Percentiles rank a stretch among this genome's conserved stretches.
Conservation (phyloP, 306 rosid genomes). For the Dalbergia cochinchinensis region DNA sequence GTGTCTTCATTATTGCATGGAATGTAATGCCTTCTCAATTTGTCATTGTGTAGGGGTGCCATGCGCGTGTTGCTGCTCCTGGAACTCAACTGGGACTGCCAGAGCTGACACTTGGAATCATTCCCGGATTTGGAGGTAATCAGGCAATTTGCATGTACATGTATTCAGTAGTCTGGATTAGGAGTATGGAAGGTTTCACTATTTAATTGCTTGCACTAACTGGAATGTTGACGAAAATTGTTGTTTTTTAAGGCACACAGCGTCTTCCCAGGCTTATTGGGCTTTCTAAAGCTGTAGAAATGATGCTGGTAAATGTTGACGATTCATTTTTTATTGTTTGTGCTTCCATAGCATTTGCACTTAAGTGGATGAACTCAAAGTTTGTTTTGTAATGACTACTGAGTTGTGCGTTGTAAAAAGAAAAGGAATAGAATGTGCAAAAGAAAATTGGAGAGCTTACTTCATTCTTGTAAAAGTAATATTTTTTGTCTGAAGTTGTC, state of each 20-base stretch:
- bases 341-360: slow-evolving; percentile 29
- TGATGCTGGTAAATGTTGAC: slow-evolving; percentile 80
- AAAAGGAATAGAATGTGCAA: slow-evolving; percentile 10
- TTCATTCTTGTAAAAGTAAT: background rate
- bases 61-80: slow-evolving; percentile 91
- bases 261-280: slow-evolving; percentile 98
- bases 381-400: background rate
- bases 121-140: slow-evolving; percentile 98
- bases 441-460: slow-evolving; percentile 26
- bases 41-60: slow-evolving; percentile 75
- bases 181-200: slow-evolving; percentile 23
- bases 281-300: slow-evolving; percentile 80
- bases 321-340: slow-evolving; percentile 2
- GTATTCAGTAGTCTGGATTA: slow-evolving; percentile 24
- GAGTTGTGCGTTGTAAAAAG: slow-evolving; percentile 10
- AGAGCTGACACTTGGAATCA: slow-evolving; percentile 89
- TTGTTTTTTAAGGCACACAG: slow-evolving; percentile 79
- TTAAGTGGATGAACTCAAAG: background rate
- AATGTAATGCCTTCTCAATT: slow-evolving; percentile 6
- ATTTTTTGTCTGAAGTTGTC: background rate
- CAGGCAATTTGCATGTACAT: slow-evolving; percentile 29
- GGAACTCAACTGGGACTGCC: slow-evolving; percentile 91
- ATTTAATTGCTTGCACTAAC: background rate
- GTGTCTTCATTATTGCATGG: slow-evolving; percentile 23
- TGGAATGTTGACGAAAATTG: slow-evolving; percentile 44